These are phyloP conservation scores for Nicotiana obtusifolia DNA, from an alignment of 257 asterid genomes.

Conservation along the genomic window DNA sequence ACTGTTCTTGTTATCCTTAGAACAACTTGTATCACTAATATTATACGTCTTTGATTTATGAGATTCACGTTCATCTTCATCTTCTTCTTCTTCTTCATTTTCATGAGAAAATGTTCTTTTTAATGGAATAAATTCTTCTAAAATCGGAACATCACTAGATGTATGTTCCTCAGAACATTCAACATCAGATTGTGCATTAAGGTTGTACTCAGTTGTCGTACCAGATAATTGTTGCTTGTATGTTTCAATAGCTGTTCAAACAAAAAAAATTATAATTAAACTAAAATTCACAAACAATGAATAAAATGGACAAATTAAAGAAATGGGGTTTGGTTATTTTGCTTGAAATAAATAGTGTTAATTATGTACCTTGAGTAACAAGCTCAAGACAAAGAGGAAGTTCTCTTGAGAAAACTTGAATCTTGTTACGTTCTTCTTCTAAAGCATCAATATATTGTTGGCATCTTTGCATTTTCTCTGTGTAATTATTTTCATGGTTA, in stretches of 20 bases:
- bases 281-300: not conserved
- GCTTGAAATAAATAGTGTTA: too few relatives aligned
- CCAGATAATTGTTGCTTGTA: slow-evolving; percentile 64
- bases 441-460: slow-evolving; percentile 55
- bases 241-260: slow-evolving; percentile 66
- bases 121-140: slow-evolving; percentile 41
- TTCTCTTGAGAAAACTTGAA: slow-evolving; percentile 90
- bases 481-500: slow-evolving; percentile 29
- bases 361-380: slow-evolving; percentile 63
- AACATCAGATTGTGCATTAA: slow-evolving; percentile 4
- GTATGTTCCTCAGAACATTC: slow-evolving; percentile 59
- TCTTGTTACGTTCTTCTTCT: slow-evolving; percentile 73
- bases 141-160: slow-evolving; percentile 33
- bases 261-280: not conserved
- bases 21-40: not conserved
- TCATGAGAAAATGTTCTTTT: slow-evolving; percentile 31
- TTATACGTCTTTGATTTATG: not conserved
- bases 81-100: slow-evolving; percentile 18
- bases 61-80: slow-evolving; percentile 15
- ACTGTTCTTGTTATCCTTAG: slow-evolving; percentile 12
- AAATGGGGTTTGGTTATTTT: not conserved
- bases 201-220: slow-evolving; percentile 34
- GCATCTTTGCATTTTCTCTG: slow-evolving; percentile 51
- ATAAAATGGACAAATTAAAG: not conserved
- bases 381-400: slow-evolving; percentile 91